Base-by-base conservation (phyloP, 179 eudicot genomes). In the Dionaea muscipula region DNA sequence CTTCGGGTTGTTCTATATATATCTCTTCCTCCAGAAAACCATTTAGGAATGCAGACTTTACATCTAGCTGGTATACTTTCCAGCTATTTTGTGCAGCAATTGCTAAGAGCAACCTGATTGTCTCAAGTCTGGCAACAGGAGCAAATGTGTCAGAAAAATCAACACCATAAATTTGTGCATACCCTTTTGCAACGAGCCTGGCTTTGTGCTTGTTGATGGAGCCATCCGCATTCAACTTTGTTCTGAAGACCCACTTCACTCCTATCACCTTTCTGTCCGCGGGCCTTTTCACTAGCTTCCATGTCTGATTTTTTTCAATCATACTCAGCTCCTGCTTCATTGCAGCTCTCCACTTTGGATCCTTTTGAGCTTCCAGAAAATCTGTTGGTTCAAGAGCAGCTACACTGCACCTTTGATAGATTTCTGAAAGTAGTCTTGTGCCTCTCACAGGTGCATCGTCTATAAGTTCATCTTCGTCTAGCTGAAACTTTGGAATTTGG, bases 371-470 rank as follows among this genome's bases (percentile, higher is more conserved):
- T 19, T 47, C 2, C 26, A 6, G 13, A 39, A 17, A 20, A 8
- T 4, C 19, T 19, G 19, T 21, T 22, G 23, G 33, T 27, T 50
- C 33, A 24, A 17, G 12, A 23, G 9, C 54, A 22, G 28, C 54
- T 15, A 24, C 35, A 31, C 0, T 31, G 10, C 35, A 31, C 35
- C 35, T 31, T 0, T 31, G 35, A 31, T 31, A 31, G 10, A 66
- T 53, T 8, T 59, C 35, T 4, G 28, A 41, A 60, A 65, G 45
- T 25, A 43, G 31, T 26, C 64, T 58, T 1, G 59, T 58, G 9
- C 60, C 55, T 28, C 59, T 40, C 4, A 44, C 26, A 2, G 64
- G 64, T 4, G 16, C 16, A n/a, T 18, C 46, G 20, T 44, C 49
- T 36, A 19, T 6, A 2, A 4, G 8, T 31, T 31, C 10, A 11